Evolutionary conservation across 495 filamentous ascomycete species (phyloP), one percentile per base, ranked within the genome.

Genomic region (Recurvomyces mirabilis): DNA sequence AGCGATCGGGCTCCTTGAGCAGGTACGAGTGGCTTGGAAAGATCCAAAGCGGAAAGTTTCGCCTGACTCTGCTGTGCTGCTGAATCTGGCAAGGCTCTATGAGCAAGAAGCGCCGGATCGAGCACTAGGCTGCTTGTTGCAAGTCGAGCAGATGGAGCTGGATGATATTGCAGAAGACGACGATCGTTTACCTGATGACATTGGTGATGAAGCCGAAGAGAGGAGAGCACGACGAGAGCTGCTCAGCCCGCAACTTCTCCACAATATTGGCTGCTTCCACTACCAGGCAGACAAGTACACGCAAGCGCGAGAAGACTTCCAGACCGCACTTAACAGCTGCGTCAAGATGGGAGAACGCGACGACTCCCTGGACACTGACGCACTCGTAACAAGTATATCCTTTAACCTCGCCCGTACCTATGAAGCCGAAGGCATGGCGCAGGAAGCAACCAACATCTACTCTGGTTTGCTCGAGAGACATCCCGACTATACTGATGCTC

Each of bases 341-440:
- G 74, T 87, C 15, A 76, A 79, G 47, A 77, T 81, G 32, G 71
- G 78, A 14, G 78, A 83, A 45, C 22, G 49, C 35, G 43, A 47
- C 20, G n/a, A 4, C 9, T 33, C 4, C 19, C 5, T 75, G n/a
- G 88, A 94, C 56, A 82, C 77, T 0, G 91, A 96, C 58, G 84
- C 87, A 2, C 72, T 98, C 4, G 78, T 94, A 20, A 93, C 87
- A 0, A 93, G 86, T 4, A 87, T 98, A 54, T 87, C 82, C 51
- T 98, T 87, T 66, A 98, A 96, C 59, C 77, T 98, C 21, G 91
- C 82, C n/a, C 75, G 91, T n/a, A 89, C 86, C 18, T 94, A 94
- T 55, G 91, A 98, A 62, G 80, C 84, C 1, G 78, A 80, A 5
- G 79, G 82, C 28, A 72, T 85, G 56, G 68, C 78, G 20, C 84